A percentile compares a stretch with the other conserved stretches of the same genome.
Evolutionary conservation across 192 early-diverging fungal species (phyloP).

Genomic region (Coemansia sp.): DNA sequence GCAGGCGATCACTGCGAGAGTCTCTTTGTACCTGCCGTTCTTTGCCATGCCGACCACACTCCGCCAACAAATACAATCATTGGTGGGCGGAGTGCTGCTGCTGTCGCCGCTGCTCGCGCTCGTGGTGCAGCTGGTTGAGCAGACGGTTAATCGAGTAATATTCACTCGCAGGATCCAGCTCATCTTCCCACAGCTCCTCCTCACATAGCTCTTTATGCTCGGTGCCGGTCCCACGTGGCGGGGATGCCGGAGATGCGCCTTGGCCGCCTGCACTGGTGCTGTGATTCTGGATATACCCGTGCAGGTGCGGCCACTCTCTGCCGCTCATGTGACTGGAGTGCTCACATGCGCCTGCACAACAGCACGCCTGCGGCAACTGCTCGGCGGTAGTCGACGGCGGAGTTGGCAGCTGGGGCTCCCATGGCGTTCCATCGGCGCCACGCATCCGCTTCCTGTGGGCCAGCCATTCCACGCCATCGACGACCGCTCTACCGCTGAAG

Average conservation of each 20-base stretch:
- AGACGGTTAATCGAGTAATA: conserved; percentile 48
- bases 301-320: neutral
- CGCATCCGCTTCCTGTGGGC: conserved; percentile 15
- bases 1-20: neutral
- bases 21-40: neutral
- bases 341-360: neutral
- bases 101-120: conserved; percentile 22
- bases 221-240: conserved; percentile 13
- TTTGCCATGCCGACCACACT: neutral
- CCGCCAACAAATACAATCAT: neutral
- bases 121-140: conserved; percentile 43
- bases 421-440: conserved; percentile 12
- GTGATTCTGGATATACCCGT: neutral
- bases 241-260: conserved; percentile 20
- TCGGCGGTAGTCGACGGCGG: neutral
- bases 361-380: neutral
- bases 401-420: conserved; percentile 8
- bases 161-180: conserved; percentile 28
- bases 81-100: neutral
- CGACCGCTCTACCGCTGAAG: neutral
- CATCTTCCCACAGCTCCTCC: conserved; percentile 11
- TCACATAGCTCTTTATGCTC: conserved; percentile 2
- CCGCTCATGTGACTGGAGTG: conserved; percentile 4
- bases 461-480: conserved; percentile 2
- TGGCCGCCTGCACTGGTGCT: neutral